Evolutionary conservation across 345 rosid species (phyloP).

Genomic region (Noccaea caerulescens): DNA sequence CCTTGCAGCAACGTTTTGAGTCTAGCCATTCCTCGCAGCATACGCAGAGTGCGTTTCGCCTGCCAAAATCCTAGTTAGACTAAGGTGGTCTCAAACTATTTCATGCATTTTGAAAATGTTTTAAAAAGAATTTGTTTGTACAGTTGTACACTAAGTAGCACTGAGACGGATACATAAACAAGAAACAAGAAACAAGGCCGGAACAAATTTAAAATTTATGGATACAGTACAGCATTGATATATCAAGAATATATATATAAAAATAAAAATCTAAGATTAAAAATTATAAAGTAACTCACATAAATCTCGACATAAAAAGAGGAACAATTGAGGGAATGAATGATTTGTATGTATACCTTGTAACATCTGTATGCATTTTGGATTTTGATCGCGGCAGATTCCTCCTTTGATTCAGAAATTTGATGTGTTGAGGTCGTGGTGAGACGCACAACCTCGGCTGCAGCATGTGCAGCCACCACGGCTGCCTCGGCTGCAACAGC

Average conservation of each 20-base stretch:
- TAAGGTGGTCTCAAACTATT: background rate
- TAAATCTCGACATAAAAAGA: background rate
- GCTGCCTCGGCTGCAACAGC: slow-evolving; percentile 47
- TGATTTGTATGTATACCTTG: slow-evolving; percentile 34
- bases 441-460: slow-evolving; percentile 42
- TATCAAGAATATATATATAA: too few species aligned
- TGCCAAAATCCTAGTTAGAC: slow-evolving; percentile 35
- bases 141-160: too few species aligned
- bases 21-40: slow-evolving; percentile 78
- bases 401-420: slow-evolving; percentile 25
- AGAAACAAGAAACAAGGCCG: too few species aligned
- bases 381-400: slow-evolving; percentile 39
- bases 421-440: slow-evolving; percentile 20
- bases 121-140: too few species aligned
- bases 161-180: too few species aligned
- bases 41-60: slow-evolving; percentile 83
- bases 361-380: slow-evolving; percentile 40
- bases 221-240: too few species aligned
- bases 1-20: slow-evolving; percentile 72
- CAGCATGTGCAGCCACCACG: slow-evolving; percentile 44
- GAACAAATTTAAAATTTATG: too few species aligned
- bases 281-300: too few species aligned
- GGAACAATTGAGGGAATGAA: background rate
- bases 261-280: too few species aligned
- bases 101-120: too few species aligned